phyloP scores from a whole-genome alignment of 2,329 filamentous ascomycete species.

The Apiospora aurea region DNA sequence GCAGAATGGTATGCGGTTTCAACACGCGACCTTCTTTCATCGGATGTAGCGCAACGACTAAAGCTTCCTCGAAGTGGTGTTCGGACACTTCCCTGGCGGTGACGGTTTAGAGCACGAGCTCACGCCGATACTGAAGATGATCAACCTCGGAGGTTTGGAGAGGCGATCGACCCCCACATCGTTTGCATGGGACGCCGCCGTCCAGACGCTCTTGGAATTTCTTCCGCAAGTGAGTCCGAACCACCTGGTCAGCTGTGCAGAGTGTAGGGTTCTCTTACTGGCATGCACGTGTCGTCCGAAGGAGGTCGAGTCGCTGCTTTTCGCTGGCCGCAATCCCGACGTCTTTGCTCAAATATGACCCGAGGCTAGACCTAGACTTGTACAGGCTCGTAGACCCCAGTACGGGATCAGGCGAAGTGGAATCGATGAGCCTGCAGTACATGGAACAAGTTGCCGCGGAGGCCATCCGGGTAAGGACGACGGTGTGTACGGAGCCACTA shows the following conservation, averaged over 20 bases:
- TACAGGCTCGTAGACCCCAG: conserved; percentile 13
- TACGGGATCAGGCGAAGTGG: not conserved
- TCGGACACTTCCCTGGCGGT: conserved; percentile 21
- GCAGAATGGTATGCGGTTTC: not conserved
- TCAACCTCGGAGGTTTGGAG: conserved; percentile 13
- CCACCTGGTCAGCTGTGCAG: not conserved
- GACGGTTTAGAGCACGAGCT: conserved; percentile 2
- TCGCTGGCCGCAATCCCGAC: not conserved
- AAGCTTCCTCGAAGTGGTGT: conserved; percentile 7
- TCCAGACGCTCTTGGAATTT: not conserved
- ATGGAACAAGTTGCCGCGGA: not conserved
- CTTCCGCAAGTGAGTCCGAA: not conserved
- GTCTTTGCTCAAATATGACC: not conserved
- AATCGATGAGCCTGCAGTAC: not conserved
- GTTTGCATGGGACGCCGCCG: not conserved
- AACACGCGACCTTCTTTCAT: not conserved
- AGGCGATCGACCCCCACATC: conserved; percentile 1
- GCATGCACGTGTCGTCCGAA: not conserved
- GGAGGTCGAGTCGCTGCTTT: not conserved
- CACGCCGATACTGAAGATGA: conserved; percentile 24
- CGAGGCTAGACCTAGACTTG: not conserved
- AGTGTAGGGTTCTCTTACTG: not conserved
- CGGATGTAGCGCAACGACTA: not conserved
- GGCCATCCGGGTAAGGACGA: not conserved
- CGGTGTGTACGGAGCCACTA: conserved; percentile 3